Conservation (phyloP, 139 green algal genomes). For the Chlamydomonas sp. region DNA sequence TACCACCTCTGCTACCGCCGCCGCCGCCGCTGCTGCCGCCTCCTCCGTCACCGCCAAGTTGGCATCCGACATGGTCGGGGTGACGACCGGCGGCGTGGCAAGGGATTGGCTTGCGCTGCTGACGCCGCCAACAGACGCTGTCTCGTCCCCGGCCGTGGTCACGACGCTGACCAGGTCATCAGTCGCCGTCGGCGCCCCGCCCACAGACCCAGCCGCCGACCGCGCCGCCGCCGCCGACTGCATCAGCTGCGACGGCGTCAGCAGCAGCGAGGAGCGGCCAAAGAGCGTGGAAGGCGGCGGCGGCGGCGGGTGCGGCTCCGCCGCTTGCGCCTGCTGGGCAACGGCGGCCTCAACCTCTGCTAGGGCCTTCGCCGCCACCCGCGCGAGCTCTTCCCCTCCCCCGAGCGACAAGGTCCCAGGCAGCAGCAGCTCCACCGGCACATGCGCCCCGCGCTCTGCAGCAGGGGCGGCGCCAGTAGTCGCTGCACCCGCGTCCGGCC, state of each 20-base stretch:
- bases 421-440: no score
- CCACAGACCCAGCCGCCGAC: not conserved
- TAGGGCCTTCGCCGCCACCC: not conserved
- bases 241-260: conserved; percentile 65
- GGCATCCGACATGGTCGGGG: not conserved
- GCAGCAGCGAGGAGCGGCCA: conserved; percentile 13
- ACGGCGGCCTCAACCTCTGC: not conserved
- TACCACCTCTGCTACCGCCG: not conserved
- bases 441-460: no score
- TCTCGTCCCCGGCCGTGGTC: not conserved
- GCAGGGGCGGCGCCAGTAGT: not conserved
- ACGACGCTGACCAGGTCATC: not conserved
- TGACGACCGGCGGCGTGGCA: not conserved
- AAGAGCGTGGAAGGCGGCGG: not conserved
- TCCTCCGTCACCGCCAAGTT: not conserved
- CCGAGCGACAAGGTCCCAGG: not conserved
- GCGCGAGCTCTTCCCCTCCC: not conserved
- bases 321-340: not conserved
- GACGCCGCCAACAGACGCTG: not conserved
- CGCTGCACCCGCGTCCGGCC: not conserved
- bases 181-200: not conserved
- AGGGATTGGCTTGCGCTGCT: not conserved
- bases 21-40: not conserved
- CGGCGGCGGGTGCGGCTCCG: not conserved
- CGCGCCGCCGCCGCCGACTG: conserved; percentile 11